These are phyloP conservation scores for Xerophyta viscosa DNA, from an alignment of 106 monocot genomes.

Conservation along the genomic window DNA sequence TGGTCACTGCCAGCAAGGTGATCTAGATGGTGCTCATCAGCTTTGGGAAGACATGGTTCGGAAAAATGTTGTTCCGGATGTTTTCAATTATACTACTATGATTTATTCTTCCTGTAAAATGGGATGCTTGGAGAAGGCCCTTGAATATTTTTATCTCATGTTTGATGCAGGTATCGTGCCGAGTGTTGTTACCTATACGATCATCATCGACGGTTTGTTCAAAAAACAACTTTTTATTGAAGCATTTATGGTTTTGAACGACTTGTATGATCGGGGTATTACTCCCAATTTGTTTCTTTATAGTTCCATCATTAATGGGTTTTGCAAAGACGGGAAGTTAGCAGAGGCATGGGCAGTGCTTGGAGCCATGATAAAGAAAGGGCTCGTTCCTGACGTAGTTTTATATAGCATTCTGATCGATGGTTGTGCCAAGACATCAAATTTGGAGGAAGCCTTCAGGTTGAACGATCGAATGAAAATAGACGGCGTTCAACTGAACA, in stretches of 20 bases:
- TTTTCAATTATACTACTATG: constrained; percentile 18
- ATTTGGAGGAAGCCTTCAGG: constrained; percentile 17
- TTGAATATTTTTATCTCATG: constrained; percentile 11
- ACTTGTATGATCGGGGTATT: constrained; percentile 3
- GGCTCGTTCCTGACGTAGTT: constrained; percentile 17
- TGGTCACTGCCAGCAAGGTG: constrained; percentile 14
- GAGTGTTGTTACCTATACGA: constrained; percentile 19
- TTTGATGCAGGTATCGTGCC: constrained; percentile 8
- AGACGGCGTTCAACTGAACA: constrained; percentile 15
- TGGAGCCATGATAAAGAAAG: constrained; percentile 13
- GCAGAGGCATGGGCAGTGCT: constrained; percentile 9
- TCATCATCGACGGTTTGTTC: constrained; percentile 10
- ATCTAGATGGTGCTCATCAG: constrained; percentile 10
- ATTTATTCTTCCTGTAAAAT: constrained; percentile 14
- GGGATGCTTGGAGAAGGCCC: constrained; percentile 14
- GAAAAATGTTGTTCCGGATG: constrained; percentile 15
- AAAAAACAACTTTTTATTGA: not conserved
- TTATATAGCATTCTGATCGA: constrained; percentile 20
- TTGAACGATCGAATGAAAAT: constrained; percentile 15
- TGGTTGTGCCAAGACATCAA: constrained; percentile 11
- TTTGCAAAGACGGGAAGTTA: constrained; percentile 14
- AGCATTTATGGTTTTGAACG: constrained; percentile 12
- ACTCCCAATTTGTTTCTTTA: constrained; percentile 11
- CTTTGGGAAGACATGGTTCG: constrained; percentile 15
- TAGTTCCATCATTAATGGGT: constrained; percentile 7